A percentile compares a stretch with the other conserved stretches of the same genome.
These are phyloP conservation scores for Microthlaspi erraticum DNA, from an alignment of 345 rosid species.

Conservation along the genomic window DNA sequence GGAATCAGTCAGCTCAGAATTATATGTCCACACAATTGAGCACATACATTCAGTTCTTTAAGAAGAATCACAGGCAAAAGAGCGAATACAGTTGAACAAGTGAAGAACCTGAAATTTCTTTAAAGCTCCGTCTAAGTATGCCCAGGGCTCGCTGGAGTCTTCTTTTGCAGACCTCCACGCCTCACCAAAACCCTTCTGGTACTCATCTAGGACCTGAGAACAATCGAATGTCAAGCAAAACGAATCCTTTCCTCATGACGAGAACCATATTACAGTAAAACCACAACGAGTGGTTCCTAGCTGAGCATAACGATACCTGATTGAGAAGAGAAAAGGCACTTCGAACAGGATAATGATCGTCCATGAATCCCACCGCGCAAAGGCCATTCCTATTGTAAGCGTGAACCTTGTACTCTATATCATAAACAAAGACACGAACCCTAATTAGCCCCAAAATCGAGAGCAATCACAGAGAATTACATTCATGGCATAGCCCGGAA, in stretches of 20 bases:
- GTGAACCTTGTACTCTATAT: constrained; percentile 89
- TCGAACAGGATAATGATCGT: constrained; percentile 91
- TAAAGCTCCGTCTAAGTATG: constrained; percentile 79
- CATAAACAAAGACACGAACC: constrained; percentile 1
- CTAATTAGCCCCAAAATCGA: constrained; percentile 35
- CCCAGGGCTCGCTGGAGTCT: constrained; percentile 77
- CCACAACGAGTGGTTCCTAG: neutral
- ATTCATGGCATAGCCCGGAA: neutral
- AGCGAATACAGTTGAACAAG: constrained; percentile 3
- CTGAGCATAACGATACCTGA: constrained; percentile 54
- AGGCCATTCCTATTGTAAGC: constrained; percentile 91
- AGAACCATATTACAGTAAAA: neutral
- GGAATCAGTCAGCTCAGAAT: neutral
- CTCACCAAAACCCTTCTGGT: constrained; percentile 87
- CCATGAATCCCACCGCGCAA: constrained; percentile 89
- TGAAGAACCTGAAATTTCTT: constrained; percentile 74
- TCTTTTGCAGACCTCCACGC: constrained; percentile 74
- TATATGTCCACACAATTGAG: constrained; percentile 17
- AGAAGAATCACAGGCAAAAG: constrained; percentile 5
- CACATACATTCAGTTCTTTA: neutral
- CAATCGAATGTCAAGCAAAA: constrained; percentile 13
- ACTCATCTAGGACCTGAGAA: constrained; percentile 85
- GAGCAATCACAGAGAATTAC: constrained; percentile 9
- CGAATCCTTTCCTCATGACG: neutral
- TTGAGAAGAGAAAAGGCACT: constrained; percentile 91